Percentiles rank a stretch among this genome's conserved stretches.
Evolutionary conservation across 768 basidiomycete species (phyloP).

Genomic region (Erythrobasidium yunnanense): DNA sequence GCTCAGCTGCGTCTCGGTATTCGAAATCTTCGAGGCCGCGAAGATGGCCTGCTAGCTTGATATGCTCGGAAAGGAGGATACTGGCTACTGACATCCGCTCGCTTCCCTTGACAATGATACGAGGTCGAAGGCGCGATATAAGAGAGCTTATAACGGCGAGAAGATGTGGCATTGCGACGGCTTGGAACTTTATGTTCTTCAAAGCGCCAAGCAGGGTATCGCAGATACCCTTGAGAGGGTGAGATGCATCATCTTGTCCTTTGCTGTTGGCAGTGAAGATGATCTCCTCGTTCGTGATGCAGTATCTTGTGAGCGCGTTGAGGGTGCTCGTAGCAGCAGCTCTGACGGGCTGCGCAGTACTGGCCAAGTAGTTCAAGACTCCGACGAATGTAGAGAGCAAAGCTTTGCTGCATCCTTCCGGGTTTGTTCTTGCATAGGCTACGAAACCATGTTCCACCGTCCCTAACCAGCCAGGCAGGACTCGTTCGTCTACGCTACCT

Average conservation of each 20-base stretch:
- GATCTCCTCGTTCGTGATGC: conserved; percentile 59
- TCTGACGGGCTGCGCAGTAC: conserved; percentile 25
- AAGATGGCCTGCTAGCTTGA: conserved; percentile 62
- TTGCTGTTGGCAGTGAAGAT: conserved; percentile 37
- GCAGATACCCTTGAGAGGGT: conserved; percentile 49
- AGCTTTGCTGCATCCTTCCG: not conserved
- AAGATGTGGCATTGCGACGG: conserved; percentile 65
- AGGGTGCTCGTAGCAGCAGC: conserved; percentile 40
- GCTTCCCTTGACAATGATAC: conserved; percentile 43
- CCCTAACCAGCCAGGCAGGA: conserved; percentile 67
- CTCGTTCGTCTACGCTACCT: conserved; percentile 32
- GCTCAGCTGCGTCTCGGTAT: conserved; percentile 76
- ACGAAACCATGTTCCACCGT: conserved; percentile 64
- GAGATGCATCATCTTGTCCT: conserved; percentile 29
- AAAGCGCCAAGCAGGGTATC: conserved; percentile 57
- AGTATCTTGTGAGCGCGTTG: conserved; percentile 55
- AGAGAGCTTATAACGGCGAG: conserved; percentile 63
- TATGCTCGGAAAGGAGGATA: conserved; percentile 49
- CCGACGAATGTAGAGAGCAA: conserved; percentile 4
- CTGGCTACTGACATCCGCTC: conserved; percentile 36
- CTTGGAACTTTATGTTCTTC: conserved; percentile 56
- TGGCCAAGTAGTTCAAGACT: conserved; percentile 12
- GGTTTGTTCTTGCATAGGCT: conserved; percentile 39
- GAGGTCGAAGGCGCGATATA: conserved; percentile 53
- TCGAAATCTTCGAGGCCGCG: conserved; percentile 73